A percentile compares a stretch with the other conserved stretches of the same genome.
phyloP scores from a whole-genome alignment of 2,329 filamentous ascomycete species.

The Phialophora tarda region DNA sequence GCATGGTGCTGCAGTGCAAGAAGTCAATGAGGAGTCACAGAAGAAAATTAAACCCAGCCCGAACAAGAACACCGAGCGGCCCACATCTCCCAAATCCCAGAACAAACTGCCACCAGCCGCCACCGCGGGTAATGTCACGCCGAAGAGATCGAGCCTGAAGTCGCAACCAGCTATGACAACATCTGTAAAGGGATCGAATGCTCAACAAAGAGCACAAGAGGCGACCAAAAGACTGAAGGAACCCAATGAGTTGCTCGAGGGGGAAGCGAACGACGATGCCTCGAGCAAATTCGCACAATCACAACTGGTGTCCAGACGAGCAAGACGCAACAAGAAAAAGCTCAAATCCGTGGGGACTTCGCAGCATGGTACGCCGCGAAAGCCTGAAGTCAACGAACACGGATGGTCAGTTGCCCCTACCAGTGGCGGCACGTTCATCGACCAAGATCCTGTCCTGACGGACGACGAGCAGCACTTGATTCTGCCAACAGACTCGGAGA shows the following conservation, averaged over 20 bases:
- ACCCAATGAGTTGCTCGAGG: not conserved
- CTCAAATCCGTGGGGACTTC: conserved; percentile 39
- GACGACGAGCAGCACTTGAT: conserved; percentile 71
- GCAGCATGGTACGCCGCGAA: conserved; percentile 3
- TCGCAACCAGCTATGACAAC: not conserved
- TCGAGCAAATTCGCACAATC: not conserved
- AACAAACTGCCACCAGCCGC: not conserved
- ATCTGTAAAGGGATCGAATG: not conserved
- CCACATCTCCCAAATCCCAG: not conserved
- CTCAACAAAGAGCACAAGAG: not conserved
- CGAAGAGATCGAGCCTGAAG: not conserved
- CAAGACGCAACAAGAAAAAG: conserved; percentile 7
- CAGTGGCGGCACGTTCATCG: conserved; percentile 61
- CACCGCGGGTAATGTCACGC: not conserved
- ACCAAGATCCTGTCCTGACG: conserved; percentile 63
- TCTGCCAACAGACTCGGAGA: conserved; percentile 72
- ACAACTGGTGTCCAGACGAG: not conserved
- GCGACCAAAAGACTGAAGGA: not conserved
- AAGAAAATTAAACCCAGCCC: not conserved
- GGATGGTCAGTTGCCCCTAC: conserved; percentile 57
- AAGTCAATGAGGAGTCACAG: not conserved
- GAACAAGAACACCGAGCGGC: not conserved
- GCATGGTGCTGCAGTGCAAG: not conserved
- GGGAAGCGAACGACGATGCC: not conserved
- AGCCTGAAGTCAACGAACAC: conserved; percentile 13